Conservation (phyloP, 768 basidiomycete genomes). For the Infundibulicybe gibba region DNA sequence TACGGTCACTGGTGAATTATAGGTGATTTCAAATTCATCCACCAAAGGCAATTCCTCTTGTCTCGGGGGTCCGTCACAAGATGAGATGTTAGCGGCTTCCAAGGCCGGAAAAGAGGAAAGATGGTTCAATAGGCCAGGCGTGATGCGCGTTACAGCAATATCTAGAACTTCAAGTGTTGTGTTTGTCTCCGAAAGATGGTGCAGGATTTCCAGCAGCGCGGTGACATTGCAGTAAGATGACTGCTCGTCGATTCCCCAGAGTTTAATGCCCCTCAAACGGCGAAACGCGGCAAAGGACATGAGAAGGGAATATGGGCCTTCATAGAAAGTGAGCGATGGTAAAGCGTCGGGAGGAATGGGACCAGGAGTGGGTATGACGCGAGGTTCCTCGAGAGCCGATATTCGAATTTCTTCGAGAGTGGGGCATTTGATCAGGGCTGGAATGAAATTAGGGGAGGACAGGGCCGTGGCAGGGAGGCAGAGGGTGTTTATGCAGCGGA, state of each 20-base stretch:
- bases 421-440: conserved; percentile 23
- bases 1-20: conserved; percentile 6
- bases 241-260: conserved; percentile 27
- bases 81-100: conserved; percentile 5
- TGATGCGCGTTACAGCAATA: conserved; percentile 16
- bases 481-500: conserved; percentile 15
- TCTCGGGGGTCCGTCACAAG: conserved; percentile 6
- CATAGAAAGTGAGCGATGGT: conserved; percentile 18
- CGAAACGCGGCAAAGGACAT: conserved; percentile 15
- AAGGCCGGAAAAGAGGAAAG: conserved; percentile 6
- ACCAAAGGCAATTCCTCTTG: background rate
- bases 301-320: conserved; percentile 24
- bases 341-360: conserved; percentile 13
- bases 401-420: conserved; percentile 24
- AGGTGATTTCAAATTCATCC: background rate
- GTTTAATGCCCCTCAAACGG: conserved; percentile 12
- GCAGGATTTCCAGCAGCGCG: conserved; percentile 11
- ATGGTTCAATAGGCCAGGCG: conserved; percentile 9
- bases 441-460: conserved; percentile 16
- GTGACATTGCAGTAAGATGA: conserved; percentile 17
- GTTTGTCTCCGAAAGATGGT: conserved; percentile 12
- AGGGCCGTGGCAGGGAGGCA: conserved; percentile 22
- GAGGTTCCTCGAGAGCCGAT: conserved; percentile 18
- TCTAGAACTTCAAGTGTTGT: conserved; percentile 15
- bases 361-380: conserved; percentile 10